Evolutionary conservation across 768 basidiomycete genomes (phyloP).

Genomic region (Russula earlei): DNA sequence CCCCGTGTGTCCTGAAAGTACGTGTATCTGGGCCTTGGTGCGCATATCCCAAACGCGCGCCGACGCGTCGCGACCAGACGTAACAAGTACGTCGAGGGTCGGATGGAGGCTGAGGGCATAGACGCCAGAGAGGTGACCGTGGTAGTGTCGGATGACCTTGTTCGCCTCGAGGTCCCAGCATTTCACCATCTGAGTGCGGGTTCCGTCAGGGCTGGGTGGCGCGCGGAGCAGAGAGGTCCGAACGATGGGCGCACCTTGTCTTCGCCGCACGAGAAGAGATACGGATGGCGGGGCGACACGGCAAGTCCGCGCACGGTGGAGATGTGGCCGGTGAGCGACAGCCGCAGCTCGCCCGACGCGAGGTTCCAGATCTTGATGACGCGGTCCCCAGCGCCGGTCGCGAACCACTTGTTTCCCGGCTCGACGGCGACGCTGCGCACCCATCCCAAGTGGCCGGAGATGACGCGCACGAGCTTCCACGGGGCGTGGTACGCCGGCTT

Average conservation of each 20-base stretch:
- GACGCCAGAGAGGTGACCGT: conserved; percentile 97
- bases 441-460: conserved; percentile 97
- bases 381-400: conserved; percentile 93
- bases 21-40: conserved; percentile 91
- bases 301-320: conserved; percentile 92
- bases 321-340: conserved; percentile 97
- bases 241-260: conserved; percentile 69
- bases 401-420: conserved; percentile 98
- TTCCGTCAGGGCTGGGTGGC: not conserved
- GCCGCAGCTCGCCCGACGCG: conserved; percentile 91
- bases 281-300: conserved; percentile 88
- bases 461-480: conserved; percentile 95
- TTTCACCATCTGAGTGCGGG: conserved; percentile 80
- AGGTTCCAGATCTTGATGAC: conserved; percentile 99
- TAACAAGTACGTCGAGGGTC: conserved; percentile 91
- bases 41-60: conserved; percentile 99
- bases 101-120: conserved; percentile 90
- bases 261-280: conserved; percentile 94
- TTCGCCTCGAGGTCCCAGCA: conserved; percentile 99
- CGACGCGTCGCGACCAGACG: conserved; percentile 90
- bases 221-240: not conserved
- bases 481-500: conserved; percentile 94
- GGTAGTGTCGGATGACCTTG: conserved; percentile 98
- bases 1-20: conserved; percentile 85
- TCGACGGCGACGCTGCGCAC: conserved; percentile 94